Base-by-base conservation (phyloP, 208 protist genomes). In the Leptomonas seymouri region DNA sequence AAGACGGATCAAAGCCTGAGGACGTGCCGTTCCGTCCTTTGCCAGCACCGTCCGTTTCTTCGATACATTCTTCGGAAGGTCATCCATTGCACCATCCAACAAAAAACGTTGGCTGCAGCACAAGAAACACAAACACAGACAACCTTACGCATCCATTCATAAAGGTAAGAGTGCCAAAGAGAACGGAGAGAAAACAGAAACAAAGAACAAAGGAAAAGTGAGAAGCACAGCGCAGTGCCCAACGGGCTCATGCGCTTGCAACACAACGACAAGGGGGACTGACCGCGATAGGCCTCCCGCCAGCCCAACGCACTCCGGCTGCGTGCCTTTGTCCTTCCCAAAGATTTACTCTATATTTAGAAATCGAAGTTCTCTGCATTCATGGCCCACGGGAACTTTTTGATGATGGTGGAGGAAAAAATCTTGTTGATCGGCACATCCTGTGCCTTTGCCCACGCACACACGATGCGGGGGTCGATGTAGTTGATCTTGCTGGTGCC, bases 401-500 rank as follows among this genome's bases (percentile, higher is more conserved):
- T 94, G 41, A 94, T 75, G 27, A 99, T 82, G 15, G 97, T 98
- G 60, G 98, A 97, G 9, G 95, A 96, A 68, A 99, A 99, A 39
- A 99, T 74, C 76, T 99, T 99, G 41, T 94, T 93, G 46, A 99
- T 92, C 6, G 97, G 98, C 14, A 99, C 94, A 30, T 90, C 76
- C 39, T 98, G 71, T 44, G 84, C 76, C 73, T 91, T 98, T 15
- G 93, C 98, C 98, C 98, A 99, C 7, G 98, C 97, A 65, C 98
- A 94, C 18, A 98, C 92, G 62, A 99, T 99, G 27, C 98, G 89
- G 7, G 99, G 99, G 72, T 99, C 99, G 41, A 99, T 97, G 82
- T 99, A 99, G 86, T 99, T 99, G 55, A 99, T 94, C 76, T 99
- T 99, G 30, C 98, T 99, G 7, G 99, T 99, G 48, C 95, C 90